Base-by-base conservation (phyloP, 495 filamentous ascomycete species). In the Penicillium herquei region DNA sequence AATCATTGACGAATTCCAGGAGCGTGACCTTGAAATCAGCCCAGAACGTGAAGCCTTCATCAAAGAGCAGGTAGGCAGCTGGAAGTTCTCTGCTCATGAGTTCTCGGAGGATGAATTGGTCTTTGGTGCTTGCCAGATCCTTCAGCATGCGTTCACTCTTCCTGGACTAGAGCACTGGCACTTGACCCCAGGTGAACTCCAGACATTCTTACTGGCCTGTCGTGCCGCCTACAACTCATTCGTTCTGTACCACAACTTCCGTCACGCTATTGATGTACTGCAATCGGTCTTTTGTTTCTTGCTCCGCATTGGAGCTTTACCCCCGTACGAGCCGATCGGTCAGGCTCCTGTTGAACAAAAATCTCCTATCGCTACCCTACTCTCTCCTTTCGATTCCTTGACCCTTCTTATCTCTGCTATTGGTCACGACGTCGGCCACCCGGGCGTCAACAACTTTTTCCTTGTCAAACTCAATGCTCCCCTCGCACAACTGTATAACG, bases 221-320 rank as follows among this genome's bases (percentile, higher is more conserved):
- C 86, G 90, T 48, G 83, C 84, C 44, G 88, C 95, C 13, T 98
- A 98, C 73, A 96, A 97, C 65, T 84, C 82, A 47, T 96, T 96
- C 68, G 91, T 98, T 37, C 89, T 93, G n/a, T 98, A 98, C 65
- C 94, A 98, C 74, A 98, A 98, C 68, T 98, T 97, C 70, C 90
- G 94, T 46, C 94, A 98, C 69, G 94, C 95, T 7, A 85, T 94
- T 49, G 94, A 98, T 75, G 94, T 98, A 39, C 79, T 97, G 62
- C 94, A 98, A 72, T 95, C 94, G 3, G 80, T 89, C 39, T 98
- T 97, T 70, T 86, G 87, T 72, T 96, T 96, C 64, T 79, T 98
- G n/a, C 77, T 97, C 49, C 82, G 83, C 42, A 86, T 97, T 42
- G 88, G 89, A 39, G 83, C 85, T 7, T 72, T 96, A 44, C 89